Percentiles rank a stretch among this genome's conserved stretches.
phyloP scores from a whole-genome alignment of 2,329 filamentous ascomycete genomes.

The Aspergillus vadensis region DNA sequence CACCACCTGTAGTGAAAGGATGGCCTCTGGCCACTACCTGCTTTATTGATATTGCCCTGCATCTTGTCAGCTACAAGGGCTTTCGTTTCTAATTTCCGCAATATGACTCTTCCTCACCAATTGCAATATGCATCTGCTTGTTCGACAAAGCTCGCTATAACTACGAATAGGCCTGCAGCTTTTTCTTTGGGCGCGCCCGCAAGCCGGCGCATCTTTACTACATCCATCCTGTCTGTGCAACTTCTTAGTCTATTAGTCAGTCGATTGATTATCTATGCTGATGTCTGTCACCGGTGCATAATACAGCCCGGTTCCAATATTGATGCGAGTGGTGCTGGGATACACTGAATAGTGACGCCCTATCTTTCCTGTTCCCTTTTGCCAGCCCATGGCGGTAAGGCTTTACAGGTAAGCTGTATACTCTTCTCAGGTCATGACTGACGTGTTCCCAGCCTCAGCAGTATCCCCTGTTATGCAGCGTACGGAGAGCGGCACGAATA shows the following conservation, averaged over 20 bases:
- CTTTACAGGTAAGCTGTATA: background rate
- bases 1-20: background rate
- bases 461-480: background rate
- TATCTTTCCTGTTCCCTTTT: background rate
- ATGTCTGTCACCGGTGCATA: background rate
- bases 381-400: background rate
- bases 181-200: background rate
- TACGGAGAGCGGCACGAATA: slow-evolving; percentile 1
- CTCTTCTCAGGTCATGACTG: background rate
- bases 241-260: background rate
- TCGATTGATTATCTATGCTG: background rate
- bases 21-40: background rate
- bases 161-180: background rate
- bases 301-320: background rate
- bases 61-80: background rate
- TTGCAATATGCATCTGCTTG: background rate
- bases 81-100: background rate
- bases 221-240: background rate
- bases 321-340: background rate
- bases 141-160: background rate
- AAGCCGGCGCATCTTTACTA: background rate
- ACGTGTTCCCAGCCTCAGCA: background rate
- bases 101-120: background rate
- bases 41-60: background rate
- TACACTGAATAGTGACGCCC: background rate